Conservation (phyloP, 2,329 filamentous ascomycete genomes). For the Emmonsiellopsis sp. region DNA sequence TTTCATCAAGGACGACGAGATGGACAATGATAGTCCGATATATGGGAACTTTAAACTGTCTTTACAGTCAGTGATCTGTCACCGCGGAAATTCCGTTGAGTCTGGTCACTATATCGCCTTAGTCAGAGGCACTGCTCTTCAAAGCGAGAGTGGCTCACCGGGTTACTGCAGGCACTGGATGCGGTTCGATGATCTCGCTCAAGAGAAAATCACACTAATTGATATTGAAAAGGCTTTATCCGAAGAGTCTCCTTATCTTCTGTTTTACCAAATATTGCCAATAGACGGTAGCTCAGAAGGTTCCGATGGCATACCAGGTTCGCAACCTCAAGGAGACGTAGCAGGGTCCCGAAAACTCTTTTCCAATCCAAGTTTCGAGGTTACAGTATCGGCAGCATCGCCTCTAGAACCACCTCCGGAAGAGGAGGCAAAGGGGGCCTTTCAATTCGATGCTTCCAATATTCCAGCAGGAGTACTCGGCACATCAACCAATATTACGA, state of each 20-base stretch:
- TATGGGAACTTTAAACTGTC: conserved; percentile 89
- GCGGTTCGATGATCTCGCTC: conserved; percentile 78
- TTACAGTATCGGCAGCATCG: neutral
- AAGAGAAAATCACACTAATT: conserved; percentile 62
- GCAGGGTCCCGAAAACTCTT: neutral
- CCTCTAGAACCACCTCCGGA: neutral
- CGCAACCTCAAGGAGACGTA: neutral
- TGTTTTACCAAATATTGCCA: conserved; percentile 92
- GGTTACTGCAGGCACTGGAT: conserved; percentile 75
- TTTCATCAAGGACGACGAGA: conserved; percentile 74
- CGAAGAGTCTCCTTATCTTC: conserved; percentile 83
- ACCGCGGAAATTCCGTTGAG: conserved; percentile 74
- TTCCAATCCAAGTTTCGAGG: neutral
- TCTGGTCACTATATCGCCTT: conserved; percentile 89
- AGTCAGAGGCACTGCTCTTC: conserved; percentile 55
- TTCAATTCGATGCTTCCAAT: neutral
- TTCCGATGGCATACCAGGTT: conserved; percentile 9
- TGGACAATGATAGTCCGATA: conserved; percentile 55
- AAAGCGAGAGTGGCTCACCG: conserved; percentile 17
- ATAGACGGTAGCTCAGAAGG: conserved; percentile 56
- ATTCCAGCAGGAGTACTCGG: neutral
- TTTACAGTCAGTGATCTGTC: conserved; percentile 84
- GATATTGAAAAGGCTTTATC: conserved; percentile 69
- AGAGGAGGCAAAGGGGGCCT: neutral
- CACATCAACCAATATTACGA: neutral